phyloP scores from a whole-genome alignment of 441 rosid species.

The Gossypium davidsonii region DNA sequence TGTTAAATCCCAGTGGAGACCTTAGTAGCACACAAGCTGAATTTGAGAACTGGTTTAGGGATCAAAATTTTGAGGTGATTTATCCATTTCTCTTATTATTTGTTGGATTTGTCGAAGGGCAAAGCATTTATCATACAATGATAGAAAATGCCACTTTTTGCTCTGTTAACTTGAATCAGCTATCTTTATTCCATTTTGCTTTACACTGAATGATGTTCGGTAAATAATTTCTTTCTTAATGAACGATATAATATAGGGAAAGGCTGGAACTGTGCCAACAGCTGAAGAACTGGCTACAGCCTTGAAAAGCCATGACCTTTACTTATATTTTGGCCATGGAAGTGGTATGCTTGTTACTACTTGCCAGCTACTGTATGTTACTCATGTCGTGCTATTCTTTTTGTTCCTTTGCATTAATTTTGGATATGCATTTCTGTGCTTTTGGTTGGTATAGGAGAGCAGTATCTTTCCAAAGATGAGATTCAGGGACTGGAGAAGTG shows the following conservation, averaged over 20 bases:
- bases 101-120: not conserved
- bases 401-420: not conserved
- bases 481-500: slow-evolving; percentile 70
- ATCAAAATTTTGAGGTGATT: slow-evolving; percentile 73
- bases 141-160: not conserved
- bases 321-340: slow-evolving; percentile 88
- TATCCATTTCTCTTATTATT: not conserved
- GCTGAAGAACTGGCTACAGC: slow-evolving; percentile 65
- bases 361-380: not conserved
- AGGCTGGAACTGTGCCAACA: slow-evolving; percentile 70
- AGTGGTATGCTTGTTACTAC: slow-evolving; percentile 50
- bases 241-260: slow-evolving; percentile 58
- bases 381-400: not conserved
- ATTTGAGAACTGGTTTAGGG: slow-evolving; percentile 76
- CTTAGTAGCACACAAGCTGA: slow-evolving; percentile 52
- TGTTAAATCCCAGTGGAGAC: slow-evolving; percentile 92
- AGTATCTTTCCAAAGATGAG: slow-evolving; percentile 60
- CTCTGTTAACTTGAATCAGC: not conserved
- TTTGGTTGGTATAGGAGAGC: slow-evolving; percentile 50
- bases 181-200: not conserved
- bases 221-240: not conserved
- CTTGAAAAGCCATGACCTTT: slow-evolving; percentile 77
- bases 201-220: not conserved
- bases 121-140: not conserved
- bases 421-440: slow-evolving; percentile 8